phyloP scores from a whole-genome alignment of 345 rosid species.

The Hibiscus syriacus region DNA sequence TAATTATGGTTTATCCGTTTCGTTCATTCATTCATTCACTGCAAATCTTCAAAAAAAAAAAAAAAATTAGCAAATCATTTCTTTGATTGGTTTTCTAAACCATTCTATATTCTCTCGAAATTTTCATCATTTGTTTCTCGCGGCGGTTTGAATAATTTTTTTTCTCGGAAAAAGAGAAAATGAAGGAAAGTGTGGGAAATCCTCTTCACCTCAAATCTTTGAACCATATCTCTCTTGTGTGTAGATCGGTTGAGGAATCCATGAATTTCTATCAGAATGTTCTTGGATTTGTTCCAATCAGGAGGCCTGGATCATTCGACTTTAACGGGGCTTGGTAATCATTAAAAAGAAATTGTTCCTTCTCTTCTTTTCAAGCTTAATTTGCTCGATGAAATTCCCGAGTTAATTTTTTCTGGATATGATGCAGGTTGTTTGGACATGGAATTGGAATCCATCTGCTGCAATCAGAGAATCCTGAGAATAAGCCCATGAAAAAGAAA shows the following conservation, averaged over 20 bases:
- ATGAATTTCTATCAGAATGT: constrained; percentile 59
- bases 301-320: constrained; percentile 81
- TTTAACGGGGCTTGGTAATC: constrained; percentile 87
- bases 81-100: not conserved
- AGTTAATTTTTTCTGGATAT: not conserved
- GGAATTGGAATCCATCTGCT: constrained; percentile 75
- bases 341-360: not conserved
- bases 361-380: not conserved
- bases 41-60: too few species aligned
- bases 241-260: constrained; percentile 63
- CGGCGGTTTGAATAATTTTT: not conserved
- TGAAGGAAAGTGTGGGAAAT: constrained; percentile 42
- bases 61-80: not conserved
- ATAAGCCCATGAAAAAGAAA: constrained; percentile 41
- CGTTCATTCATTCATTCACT: not conserved
- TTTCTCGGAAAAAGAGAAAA: not conserved
- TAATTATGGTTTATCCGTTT: not conserved
- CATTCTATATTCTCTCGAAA: too few species aligned
- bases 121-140: too few species aligned
- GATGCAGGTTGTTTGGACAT: constrained; percentile 58
- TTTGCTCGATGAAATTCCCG: not conserved
- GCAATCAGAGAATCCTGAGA: constrained; percentile 63
- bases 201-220: constrained; percentile 72
- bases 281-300: constrained; percentile 68
- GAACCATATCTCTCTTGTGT: constrained; percentile 73